Evolutionary conservation across 1,284 basidiomycete species (phyloP).

Genomic region (Stereum hirsutum): DNA sequence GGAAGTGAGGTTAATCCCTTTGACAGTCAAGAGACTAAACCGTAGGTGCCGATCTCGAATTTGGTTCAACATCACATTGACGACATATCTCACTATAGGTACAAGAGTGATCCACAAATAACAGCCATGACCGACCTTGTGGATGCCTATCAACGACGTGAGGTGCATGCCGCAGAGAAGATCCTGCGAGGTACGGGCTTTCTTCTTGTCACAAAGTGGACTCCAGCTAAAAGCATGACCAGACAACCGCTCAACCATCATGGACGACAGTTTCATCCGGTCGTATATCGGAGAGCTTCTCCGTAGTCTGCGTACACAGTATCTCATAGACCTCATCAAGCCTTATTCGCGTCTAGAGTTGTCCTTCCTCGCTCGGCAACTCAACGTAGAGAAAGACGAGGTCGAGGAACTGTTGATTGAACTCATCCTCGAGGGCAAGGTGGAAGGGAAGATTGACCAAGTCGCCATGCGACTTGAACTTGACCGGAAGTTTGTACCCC

Average conservation of each 20-base stretch:
- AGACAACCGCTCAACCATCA: constrained; percentile 93
- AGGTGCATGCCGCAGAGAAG: constrained; percentile 94
- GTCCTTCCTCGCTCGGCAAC: constrained; percentile 87
- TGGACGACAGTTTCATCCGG: constrained; percentile 90
- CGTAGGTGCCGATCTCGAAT: constrained; percentile 35
- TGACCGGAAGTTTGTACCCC: constrained; percentile 65
- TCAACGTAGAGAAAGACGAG: constrained; percentile 81
- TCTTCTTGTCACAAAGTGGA: too few relatives aligned
- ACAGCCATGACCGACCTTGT: constrained; percentile 97
- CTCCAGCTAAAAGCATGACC: too few relatives aligned
- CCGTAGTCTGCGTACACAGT: constrained; percentile 88
- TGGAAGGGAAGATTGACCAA: constrained; percentile 94
- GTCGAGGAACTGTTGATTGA: constrained; percentile 92
- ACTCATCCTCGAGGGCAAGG: constrained; percentile 90
- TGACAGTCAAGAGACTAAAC: constrained; percentile 98
- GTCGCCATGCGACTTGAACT: constrained; percentile 88
- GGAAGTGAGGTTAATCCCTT: constrained; percentile 99
- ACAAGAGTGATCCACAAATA: constrained; percentile 95
- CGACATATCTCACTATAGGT: constrained; percentile 35
- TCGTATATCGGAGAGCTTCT: constrained; percentile 93
- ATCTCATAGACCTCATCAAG: constrained; percentile 95
- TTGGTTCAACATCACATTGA: not conserved
- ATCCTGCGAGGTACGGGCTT: constrained; percentile 67
- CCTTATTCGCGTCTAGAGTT: constrained; percentile 93
- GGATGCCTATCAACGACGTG: constrained; percentile 90